Conservation (phyloP, 257 asterid species). For the Apocynum venetum region DNA sequence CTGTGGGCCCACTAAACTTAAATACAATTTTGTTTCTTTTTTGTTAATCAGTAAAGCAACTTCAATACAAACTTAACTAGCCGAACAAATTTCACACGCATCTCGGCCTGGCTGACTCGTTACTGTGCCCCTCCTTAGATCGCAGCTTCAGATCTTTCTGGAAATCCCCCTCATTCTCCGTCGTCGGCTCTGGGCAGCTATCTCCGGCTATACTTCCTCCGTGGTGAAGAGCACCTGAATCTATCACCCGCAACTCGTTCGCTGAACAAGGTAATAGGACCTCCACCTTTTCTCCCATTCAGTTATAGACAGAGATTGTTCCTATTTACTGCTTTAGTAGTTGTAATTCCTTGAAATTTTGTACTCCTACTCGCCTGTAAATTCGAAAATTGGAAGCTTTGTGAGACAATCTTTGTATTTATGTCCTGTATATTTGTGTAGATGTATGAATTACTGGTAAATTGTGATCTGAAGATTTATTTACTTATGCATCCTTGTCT, state of each 20-base stretch:
- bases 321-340: not conserved
- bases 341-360: not conserved
- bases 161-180: too few relatives aligned
- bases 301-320: not conserved
- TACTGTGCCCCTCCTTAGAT: too few relatives aligned
- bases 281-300: not conserved
- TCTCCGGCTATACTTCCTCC: too few relatives aligned
- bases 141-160: too few relatives aligned
- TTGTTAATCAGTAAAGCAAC: too few relatives aligned
- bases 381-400: not conserved
- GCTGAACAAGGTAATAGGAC: not conserved
- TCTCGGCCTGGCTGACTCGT: too few relatives aligned
- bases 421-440: not conserved
- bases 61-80: too few relatives aligned
- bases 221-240: not conserved
- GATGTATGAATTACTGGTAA: not conserved
- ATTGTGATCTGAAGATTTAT: not conserved
- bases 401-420: not conserved
- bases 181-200: too few relatives aligned
- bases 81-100: too few relatives aligned
- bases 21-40: too few relatives aligned
- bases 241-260: not conserved
- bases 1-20: too few relatives aligned
- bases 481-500: not conserved
- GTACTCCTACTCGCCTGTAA: not conserved